Percentiles rank a stretch among this genome's conserved stretches.
phyloP scores from a whole-genome alignment of 2,329 filamentous ascomycete species.

The Drechmeria coniospora region DNA sequence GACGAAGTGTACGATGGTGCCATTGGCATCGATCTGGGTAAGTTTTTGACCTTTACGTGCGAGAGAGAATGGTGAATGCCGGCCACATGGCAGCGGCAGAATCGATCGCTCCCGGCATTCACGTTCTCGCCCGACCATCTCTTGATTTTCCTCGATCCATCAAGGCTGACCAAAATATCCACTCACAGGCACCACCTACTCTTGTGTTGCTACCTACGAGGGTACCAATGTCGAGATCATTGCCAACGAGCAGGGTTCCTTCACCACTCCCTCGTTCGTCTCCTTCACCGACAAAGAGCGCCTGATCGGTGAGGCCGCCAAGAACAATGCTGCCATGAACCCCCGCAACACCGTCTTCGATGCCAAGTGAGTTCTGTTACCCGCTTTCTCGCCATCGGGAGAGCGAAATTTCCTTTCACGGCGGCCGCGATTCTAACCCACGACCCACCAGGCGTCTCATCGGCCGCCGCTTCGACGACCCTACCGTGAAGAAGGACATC shows the following conservation, averaged over 20 bases:
- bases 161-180: slow-evolving; percentile 7
- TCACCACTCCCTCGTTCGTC: slow-evolving; percentile 97
- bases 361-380: slow-evolving; percentile 63
- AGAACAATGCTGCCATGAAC: slow-evolving; percentile 99
- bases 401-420: not conserved
- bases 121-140: not conserved
- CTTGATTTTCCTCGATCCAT: not conserved
- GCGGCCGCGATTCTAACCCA: slow-evolving; percentile 1
- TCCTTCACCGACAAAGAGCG: slow-evolving; percentile 98
- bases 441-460: slow-evolving; percentile 68
- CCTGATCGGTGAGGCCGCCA: slow-evolving; percentile 97
- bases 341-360: slow-evolving; percentile 96
- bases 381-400: not conserved
- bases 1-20: slow-evolving; percentile 99
- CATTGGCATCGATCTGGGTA: slow-evolving; percentile 99
- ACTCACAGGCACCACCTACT: slow-evolving; percentile 85
- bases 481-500: slow-evolving; percentile 96
- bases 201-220: slow-evolving; percentile 98
- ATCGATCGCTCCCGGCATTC: not conserved
- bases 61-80: not conserved
- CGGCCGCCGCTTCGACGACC: slow-evolving; percentile 87
- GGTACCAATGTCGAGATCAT: slow-evolving; percentile 99
- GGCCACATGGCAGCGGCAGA: not conserved
- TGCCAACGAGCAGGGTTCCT: slow-evolving; percentile 99
- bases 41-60: slow-evolving; percentile 18